phyloP scores from a whole-genome alignment of 108 stramenopile species.

The Pseudonitzschia delicatissima region DNA sequence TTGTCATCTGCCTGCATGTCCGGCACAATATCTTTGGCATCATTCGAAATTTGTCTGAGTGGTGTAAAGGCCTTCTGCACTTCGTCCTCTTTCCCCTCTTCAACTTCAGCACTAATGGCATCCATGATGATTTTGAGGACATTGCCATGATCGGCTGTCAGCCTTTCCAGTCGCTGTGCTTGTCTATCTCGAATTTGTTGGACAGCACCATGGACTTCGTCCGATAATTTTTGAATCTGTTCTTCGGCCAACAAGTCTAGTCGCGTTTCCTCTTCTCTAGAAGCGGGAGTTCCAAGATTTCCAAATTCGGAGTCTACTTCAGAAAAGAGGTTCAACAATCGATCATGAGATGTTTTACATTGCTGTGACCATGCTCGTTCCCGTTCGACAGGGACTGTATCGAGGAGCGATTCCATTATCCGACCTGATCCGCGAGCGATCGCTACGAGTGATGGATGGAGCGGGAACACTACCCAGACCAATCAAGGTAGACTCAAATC shows the following conservation, averaged over 20 bases:
- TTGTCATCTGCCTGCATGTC: constrained; percentile 68
- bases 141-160: constrained; percentile 64
- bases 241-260: constrained; percentile 65
- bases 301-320: constrained; percentile 65
- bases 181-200: constrained; percentile 56
- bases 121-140: constrained; percentile 64
- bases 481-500: constrained; percentile 63
- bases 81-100: constrained; percentile 41
- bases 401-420: constrained; percentile 74
- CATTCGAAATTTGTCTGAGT: constrained; percentile 64
- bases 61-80: constrained; percentile 69
- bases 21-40: constrained; percentile 58
- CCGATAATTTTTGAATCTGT: constrained; percentile 47
- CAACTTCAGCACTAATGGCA: constrained; percentile 41
- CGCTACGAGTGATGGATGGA: constrained; percentile 66
- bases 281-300: constrained; percentile 51
- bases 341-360: constrained; percentile 68
- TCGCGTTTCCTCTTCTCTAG: constrained; percentile 57
- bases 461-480: constrained; percentile 44
- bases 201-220: constrained; percentile 53
- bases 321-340: constrained; percentile 49
- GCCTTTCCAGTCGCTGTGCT: constrained; percentile 47
- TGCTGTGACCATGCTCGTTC: constrained; percentile 74
- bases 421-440: constrained; percentile 75
- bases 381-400: constrained; percentile 83